Evolutionary conservation across 768 basidiomycete species (phyloP).

Genomic region (Psilocybe tampanensis): DNA sequence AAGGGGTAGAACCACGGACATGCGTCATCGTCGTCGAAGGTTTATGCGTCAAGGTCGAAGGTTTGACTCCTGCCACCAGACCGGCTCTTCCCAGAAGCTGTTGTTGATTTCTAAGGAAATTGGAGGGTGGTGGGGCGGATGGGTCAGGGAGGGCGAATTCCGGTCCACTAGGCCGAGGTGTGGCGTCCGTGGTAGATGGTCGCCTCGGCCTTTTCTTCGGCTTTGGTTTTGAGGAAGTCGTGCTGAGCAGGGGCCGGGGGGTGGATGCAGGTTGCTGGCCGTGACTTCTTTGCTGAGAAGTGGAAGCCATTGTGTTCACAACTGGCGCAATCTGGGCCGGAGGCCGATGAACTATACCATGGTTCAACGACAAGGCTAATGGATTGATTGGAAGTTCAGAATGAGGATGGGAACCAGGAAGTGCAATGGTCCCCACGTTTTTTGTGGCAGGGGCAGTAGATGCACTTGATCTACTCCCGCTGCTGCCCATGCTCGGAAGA

Average conservation of each 20-base stretch:
- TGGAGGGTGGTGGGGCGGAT: conserved; percentile 58
- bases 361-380: conserved; percentile 67
- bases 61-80: conserved; percentile 65
- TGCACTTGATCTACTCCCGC: conserved; percentile 23
- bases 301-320: neutral
- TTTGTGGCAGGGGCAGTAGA: conserved; percentile 48
- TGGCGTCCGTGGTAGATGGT: conserved; percentile 27
- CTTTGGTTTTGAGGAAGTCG: neutral
- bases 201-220: conserved; percentile 38
- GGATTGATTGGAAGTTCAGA: conserved; percentile 85
- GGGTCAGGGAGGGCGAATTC: conserved; percentile 67
- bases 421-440: conserved; percentile 98
- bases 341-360: conserved; percentile 40
- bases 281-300: neutral
- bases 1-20: conserved; percentile 51
- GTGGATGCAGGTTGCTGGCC: neutral
- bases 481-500: conserved; percentile 48
- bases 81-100: conserved; percentile 75
- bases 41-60: conserved; percentile 47
- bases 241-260: neutral
- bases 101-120: conserved; percentile 75
- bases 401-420: conserved; percentile 90
- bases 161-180: conserved; percentile 51
- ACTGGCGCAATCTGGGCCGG: conserved; percentile 28
- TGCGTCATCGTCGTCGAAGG: too few species aligned